Evolutionary conservation across 1,284 basidiomycete genomes (phyloP).

Genomic region (Omphalotus olearius): DNA sequence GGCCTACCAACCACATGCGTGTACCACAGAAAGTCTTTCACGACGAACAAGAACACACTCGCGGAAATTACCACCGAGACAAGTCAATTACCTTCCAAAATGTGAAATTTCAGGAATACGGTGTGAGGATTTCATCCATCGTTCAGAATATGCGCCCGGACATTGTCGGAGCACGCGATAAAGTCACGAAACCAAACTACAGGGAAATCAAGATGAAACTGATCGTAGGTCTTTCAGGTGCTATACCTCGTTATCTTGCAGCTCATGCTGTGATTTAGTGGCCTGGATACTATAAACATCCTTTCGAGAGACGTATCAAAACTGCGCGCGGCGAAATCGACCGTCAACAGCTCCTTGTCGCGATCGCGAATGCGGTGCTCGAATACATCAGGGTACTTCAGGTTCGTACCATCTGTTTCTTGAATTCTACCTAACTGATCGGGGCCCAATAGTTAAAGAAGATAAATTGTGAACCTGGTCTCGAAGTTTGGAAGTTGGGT

Average conservation of each 20-base stretch:
- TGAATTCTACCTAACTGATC: neutral
- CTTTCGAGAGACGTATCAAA: conserved; percentile 26
- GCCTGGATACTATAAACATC: conserved; percentile 28
- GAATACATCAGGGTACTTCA: conserved; percentile 24
- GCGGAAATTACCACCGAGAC: conserved; percentile 5
- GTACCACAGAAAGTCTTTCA: conserved; percentile 7
- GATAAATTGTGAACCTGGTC: conserved; percentile 4
- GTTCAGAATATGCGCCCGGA: conserved; percentile 8
- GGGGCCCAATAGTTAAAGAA: neutral
- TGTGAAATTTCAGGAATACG: conserved; percentile 10
- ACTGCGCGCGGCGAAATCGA: conserved; percentile 21
- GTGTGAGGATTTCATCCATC: conserved; percentile 12
- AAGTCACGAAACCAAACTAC: conserved; percentile 14
- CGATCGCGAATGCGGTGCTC: conserved; percentile 23
- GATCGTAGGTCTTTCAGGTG: neutral
- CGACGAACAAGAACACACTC: neutral
- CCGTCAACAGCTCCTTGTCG: conserved; percentile 21
- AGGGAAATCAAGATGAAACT: conserved; percentile 17
- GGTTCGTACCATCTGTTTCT: conserved; percentile 26
- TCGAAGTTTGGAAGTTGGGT: conserved; percentile 12
- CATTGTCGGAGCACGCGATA: conserved; percentile 14
- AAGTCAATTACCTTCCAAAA: conserved; percentile 15
- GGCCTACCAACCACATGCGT: conserved; percentile 8
- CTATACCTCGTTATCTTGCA: no score
- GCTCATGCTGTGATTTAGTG: conserved; percentile 20